phyloP scores from a whole-genome alignment of 2,329 filamentous ascomycete species.

The Exserohilum rostratum region DNA sequence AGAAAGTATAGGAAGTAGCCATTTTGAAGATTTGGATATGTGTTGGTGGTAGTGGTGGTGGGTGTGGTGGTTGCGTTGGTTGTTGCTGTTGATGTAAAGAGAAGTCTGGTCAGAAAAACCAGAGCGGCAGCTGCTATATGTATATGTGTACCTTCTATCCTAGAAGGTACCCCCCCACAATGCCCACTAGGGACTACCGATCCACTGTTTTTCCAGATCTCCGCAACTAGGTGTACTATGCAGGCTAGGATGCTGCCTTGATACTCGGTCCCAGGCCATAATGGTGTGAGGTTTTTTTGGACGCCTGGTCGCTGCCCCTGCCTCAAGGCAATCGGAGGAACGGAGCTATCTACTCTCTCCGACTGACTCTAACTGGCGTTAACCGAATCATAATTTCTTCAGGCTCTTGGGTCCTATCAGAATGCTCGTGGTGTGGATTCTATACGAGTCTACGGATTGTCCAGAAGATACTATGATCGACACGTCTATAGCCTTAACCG shows the following conservation, averaged over 20 bases:
- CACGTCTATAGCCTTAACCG: too few species aligned
- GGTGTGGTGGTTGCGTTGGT: background rate
- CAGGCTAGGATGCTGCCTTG: background rate
- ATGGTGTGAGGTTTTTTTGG: background rate
- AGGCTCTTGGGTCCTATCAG: too few species aligned
- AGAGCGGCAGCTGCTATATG: background rate
- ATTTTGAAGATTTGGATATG: constrained; percentile 12
- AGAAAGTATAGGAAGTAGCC: constrained; percentile 26
- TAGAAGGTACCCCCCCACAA: background rate
- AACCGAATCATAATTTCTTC: too few species aligned
- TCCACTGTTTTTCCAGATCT: constrained; percentile 1
- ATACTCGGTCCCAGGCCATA: background rate
- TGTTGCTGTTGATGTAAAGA: background rate
- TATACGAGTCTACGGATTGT: too few species aligned
- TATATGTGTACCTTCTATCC: background rate
- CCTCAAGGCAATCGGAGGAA: background rate
- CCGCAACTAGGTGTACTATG: background rate
- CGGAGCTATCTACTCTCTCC: too few species aligned
- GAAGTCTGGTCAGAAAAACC: background rate
- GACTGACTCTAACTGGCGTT: too few species aligned
- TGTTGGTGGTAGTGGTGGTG: background rate
- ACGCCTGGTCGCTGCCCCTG: background rate
- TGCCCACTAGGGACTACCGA: background rate
- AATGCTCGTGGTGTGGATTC: too few species aligned
- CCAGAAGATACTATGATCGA: too few species aligned